Evolutionary conservation across 306 rosid species (phyloP).

Genomic region (Cucumis sativus): DNA sequence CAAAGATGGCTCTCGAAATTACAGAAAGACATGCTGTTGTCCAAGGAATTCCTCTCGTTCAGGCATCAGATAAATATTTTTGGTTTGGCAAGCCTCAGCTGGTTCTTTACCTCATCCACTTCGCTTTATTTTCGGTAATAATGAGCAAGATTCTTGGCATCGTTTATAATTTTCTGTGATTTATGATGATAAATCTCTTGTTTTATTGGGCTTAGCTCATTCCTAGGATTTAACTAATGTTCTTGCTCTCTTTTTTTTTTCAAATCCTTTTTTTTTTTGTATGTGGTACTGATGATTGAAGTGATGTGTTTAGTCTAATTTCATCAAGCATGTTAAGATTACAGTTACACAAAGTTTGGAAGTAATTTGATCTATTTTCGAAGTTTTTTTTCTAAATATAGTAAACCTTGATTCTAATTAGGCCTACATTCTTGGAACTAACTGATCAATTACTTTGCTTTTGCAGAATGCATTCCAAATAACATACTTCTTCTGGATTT

Average conservation of each 20-base stretch:
- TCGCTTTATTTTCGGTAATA: conserved; percentile 83
- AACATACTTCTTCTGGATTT: conserved; percentile 79
- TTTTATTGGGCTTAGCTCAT: not conserved
- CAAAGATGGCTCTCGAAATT: conserved; percentile 87
- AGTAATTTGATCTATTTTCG: not conserved
- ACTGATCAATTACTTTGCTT: conserved; percentile 2
- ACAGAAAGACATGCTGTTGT: conserved; percentile 88
- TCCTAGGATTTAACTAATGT: not conserved
- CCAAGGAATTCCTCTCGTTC: conserved; percentile 96
- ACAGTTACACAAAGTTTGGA: not conserved
- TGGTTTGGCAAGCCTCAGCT: conserved; percentile 88
- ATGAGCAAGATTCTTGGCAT: not conserved
- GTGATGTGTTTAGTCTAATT: not conserved
- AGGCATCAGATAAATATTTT: conserved; percentile 77
- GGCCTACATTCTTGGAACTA: not conserved
- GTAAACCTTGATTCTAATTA: not conserved
- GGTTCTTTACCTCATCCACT: conserved; percentile 88
- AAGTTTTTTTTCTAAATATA: not conserved
- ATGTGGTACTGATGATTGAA: not conserved
- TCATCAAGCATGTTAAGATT: not conserved
- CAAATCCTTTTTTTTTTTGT: not conserved
- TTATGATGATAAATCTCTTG: not conserved
- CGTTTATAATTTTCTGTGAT: not conserved
- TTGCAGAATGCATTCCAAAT: conserved; percentile 89
- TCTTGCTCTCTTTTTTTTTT: not conserved